Evolutionary conservation across 768 basidiomycete genomes (phyloP).

Genomic region (Punctularia strigosozonata): DNA sequence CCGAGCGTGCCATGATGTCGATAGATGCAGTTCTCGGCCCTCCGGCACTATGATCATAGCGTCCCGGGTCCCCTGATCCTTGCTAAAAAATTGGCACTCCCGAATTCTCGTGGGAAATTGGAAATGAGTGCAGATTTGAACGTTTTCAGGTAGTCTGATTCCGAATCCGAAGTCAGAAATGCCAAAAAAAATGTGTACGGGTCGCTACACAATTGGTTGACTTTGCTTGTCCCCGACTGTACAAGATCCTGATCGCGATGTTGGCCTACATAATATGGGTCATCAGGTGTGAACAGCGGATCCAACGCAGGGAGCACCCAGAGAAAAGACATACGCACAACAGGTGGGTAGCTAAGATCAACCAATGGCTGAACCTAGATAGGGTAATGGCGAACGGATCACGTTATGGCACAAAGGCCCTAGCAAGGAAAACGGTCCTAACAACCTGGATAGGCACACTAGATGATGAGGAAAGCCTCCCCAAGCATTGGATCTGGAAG

Average conservation of each 20-base stretch:
- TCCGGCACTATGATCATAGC: too few relatives aligned
- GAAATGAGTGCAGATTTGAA: slow-evolving; percentile 9
- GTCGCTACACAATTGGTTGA: slow-evolving; percentile 8
- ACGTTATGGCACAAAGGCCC: neutral
- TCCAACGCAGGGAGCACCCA: too few relatives aligned
- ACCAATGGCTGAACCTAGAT: neutral
- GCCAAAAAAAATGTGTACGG: slow-evolving; percentile 8
- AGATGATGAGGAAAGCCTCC: neutral
- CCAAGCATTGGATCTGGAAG: neutral
- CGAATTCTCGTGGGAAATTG: slow-evolving; percentile 16
- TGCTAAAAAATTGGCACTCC: too few relatives aligned
- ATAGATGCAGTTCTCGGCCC: too few relatives aligned
- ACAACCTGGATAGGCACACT: neutral
- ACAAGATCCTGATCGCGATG: slow-evolving; percentile 1
- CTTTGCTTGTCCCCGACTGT: slow-evolving; percentile 18
- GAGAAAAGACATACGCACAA: neutral
- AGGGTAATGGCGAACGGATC: neutral
- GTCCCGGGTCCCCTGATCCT: too few relatives aligned
- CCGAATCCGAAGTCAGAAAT: slow-evolving; percentile 13
- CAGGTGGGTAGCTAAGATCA: neutral
- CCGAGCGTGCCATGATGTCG: too few relatives aligned
- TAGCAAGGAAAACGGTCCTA: neutral
- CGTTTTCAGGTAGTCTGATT: slow-evolving; percentile 10
- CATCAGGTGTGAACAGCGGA: neutral
- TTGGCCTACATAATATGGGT: slow-evolving; percentile 4